Conservation (phyloP, 345 rosid species). For the Odontarrhena argentea region DNA sequence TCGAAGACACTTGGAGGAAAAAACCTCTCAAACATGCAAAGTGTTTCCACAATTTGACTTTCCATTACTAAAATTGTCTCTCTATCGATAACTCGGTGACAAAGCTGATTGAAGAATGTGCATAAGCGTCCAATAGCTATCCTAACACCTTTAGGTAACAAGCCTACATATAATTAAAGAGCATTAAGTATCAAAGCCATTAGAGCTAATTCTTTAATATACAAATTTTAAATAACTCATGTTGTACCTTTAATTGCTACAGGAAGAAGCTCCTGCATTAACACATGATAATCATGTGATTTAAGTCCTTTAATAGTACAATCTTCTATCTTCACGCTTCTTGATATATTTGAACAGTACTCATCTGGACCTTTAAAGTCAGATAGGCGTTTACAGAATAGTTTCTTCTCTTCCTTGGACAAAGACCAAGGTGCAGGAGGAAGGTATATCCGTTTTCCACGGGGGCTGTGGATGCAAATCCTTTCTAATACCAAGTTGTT, state of each 20-base stretch:
- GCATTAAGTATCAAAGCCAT: no score
- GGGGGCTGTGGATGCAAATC: neutral
- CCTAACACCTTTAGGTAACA: neutral
- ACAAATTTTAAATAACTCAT: no score
- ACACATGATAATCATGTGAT: neutral
- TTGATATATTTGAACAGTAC: neutral
- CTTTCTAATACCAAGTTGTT: neutral
- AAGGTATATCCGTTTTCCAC: neutral
- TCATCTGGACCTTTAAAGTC: neutral
- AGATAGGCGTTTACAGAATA: neutral
- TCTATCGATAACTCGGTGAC: constrained; percentile 1
- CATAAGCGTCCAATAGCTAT: neutral
- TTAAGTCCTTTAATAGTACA: neutral
- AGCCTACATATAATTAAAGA: neutral
- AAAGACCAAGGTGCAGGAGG: neutral
- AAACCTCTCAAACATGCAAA: neutral
- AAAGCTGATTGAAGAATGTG: neutral
- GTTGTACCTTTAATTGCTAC: no score
- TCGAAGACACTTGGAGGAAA: neutral
- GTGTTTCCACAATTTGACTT: no score
- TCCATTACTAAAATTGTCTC: no score
- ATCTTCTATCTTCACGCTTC: neutral
- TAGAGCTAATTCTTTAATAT: no score
- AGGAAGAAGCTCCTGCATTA: no score
- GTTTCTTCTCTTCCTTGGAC: neutral